Percentiles rank a stretch among this genome's conserved stretches.
Evolutionary conservation across 306 rosid genomes (phyloP).

Genomic region (Neltuma alba): DNA sequence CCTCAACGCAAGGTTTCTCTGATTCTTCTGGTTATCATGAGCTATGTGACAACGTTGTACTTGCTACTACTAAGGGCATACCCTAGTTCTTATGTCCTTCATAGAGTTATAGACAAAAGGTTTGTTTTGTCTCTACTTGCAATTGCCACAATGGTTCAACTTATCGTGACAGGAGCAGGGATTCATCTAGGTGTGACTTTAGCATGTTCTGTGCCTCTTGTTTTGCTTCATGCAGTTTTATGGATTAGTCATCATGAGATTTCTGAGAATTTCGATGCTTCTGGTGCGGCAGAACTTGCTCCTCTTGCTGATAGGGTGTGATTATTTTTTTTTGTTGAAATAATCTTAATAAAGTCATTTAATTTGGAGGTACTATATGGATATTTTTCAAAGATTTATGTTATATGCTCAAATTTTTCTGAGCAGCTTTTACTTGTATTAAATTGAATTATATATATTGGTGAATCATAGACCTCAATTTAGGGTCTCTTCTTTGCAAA

Average conservation of each 20-base stretch:
- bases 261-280: slow-evolving; percentile 39
- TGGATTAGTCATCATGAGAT: slow-evolving; percentile 38
- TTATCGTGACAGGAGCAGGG: slow-evolving; percentile 48
- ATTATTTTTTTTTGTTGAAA: neutral
- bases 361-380: too few relatives aligned
- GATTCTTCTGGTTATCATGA: slow-evolving; percentile 54
- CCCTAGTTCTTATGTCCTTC: too few relatives aligned
- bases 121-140: too few relatives aligned
- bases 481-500: too few relatives aligned
- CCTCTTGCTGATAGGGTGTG: slow-evolving; percentile 42
- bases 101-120: too few relatives aligned
- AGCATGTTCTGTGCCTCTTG: slow-evolving; percentile 40
- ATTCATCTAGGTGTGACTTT: slow-evolving; percentile 53
- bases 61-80: slow-evolving; percentile 37
- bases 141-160: too few relatives aligned
- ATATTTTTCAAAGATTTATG: neutral
- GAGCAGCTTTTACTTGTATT: too few relatives aligned
- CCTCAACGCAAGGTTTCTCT: slow-evolving; percentile 53
- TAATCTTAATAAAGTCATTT: too few relatives aligned
- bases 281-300: slow-evolving; percentile 39
- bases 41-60: slow-evolving; percentile 47
- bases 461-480: too few relatives aligned
- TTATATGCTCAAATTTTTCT: too few relatives aligned
- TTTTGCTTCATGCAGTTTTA: slow-evolving; percentile 69
- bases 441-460: too few relatives aligned